Evolutionary conservation across 495 filamentous ascomycete genomes (phyloP).

Genomic region (Aspergillus steynii): DNA sequence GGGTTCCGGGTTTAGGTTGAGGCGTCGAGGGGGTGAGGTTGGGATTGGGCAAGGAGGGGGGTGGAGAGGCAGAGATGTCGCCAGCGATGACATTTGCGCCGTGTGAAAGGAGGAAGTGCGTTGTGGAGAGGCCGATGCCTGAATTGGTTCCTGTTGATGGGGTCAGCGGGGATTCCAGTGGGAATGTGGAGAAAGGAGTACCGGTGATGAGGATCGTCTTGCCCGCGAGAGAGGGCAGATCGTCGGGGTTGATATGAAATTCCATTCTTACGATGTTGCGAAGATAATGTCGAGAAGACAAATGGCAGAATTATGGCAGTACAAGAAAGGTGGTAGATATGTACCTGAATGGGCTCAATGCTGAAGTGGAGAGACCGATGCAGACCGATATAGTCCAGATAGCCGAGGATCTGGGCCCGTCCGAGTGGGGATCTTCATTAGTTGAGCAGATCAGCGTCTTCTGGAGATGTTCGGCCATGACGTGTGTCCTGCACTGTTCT

Average conservation of each 20-base stretch:
- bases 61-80: conserved; percentile 27
- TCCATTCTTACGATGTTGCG: conserved; percentile 2
- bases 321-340: no score
- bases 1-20: conserved; percentile 16
- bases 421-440: no score
- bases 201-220: conserved; percentile 53
- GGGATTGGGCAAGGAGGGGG: not conserved
- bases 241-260: conserved; percentile 20
- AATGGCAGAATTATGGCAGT: no score
- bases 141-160: conserved; percentile 44
- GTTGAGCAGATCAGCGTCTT: not conserved
- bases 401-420: not conserved
- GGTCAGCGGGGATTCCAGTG: not conserved
- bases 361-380: no score
- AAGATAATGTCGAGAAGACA: no score
- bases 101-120: conserved; percentile 41
- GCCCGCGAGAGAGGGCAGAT: conserved; percentile 34
- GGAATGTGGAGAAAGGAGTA: conserved; percentile 17
- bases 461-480: not conserved
- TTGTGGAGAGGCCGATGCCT: conserved; percentile 51
- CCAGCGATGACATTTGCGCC: conserved; percentile 47
- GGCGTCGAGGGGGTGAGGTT: conserved; percentile 25
- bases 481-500: not conserved
- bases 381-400: not conserved
- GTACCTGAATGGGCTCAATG: no score